Percentiles rank a stretch among this genome's conserved stretches.
Evolutionary conservation across 345 rosid genomes (phyloP).

Genomic region (Ceriops zippeliana): DNA sequence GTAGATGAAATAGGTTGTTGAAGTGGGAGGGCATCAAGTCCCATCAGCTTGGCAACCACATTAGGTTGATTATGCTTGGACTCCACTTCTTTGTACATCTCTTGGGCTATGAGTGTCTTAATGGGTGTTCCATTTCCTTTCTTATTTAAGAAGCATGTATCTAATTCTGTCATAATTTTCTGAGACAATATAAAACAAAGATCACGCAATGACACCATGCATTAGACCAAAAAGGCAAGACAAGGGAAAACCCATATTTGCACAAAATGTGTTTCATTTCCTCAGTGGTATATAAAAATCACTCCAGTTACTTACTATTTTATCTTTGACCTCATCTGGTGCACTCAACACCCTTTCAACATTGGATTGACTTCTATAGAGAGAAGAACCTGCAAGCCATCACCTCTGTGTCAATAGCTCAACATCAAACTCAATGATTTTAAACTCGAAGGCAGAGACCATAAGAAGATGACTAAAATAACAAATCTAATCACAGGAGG

Average conservation of each 20-base stretch:
- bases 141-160: slow-evolving; percentile 55
- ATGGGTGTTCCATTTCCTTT: slow-evolving; percentile 68
- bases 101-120: slow-evolving; percentile 80
- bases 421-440: background rate
- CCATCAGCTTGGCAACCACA: slow-evolving; percentile 95
- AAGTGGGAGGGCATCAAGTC: slow-evolving; percentile 78
- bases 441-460: background rate
- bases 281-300: background rate
- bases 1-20: slow-evolving; percentile 45
- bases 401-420: slow-evolving; percentile 20
- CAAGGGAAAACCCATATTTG: background rate
- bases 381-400: slow-evolving; percentile 40
- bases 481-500: background rate
- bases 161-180: slow-evolving; percentile 55
- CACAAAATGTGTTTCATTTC: slow-evolving; percentile 21
- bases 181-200: slow-evolving; percentile 15
- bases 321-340: slow-evolving; percentile 55
- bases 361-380: slow-evolving; percentile 73
- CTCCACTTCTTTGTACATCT: slow-evolving; percentile 74
- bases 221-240: background rate
- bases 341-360: slow-evolving; percentile 41
- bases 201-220: slow-evolving; percentile 25
- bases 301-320: slow-evolving; percentile 41
- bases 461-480: background rate
- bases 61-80: slow-evolving; percentile 55